Evolutionary conservation across 352 stramenopile species (phyloP), one percentile per base, ranked within the genome.

Genomic region (Pythium plurisporium): DNA sequence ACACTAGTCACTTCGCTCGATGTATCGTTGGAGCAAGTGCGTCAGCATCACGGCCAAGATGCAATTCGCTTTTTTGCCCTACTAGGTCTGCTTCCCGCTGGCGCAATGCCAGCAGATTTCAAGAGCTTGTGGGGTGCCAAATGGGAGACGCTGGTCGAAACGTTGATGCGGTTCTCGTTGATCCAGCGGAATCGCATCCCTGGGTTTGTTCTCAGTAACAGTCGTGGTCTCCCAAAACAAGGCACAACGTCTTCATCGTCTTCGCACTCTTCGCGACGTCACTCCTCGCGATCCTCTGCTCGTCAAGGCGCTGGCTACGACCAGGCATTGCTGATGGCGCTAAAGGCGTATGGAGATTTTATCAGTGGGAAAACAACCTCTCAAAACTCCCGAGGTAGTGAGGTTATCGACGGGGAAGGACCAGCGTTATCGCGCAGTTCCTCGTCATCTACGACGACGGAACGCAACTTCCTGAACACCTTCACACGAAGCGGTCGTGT

Each of bases 51-150:
- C 22, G 76, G 76, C 0, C 69, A 78, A 48, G 82, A 92, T 40
- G 79, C 74, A 14, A 82, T 87, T 30, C 70, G 79, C 6, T 92
- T 92, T 64, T 90, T 92, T 38, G 76, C 82, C 5, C 52, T 92
- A 36, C 64, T 90, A 6, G 82, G 82, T 0, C 58, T 89, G 6
- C 67, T 92, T 22, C 82, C 82, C 4, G 82, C 79, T 8, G 82
- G 82, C 17, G 82, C 77, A 0, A 89, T 89, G 74, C 74, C 78
- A 6, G 78, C 79, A 19, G 82, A 92, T 48, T 90, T 88, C 34
- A 87, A 87, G 55, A 89, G 78, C 29, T 52, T 92, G 4, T 89
- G 82, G 76, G 82, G 79, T 1, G 55, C 23, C 26, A 83, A 85
- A 14, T 92, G 73, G 72, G 82, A 90, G 27, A 53, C 53, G 10